Evolutionary conservation across 1,139 yeast species (phyloP), one percentile per base, ranked within the genome.

Genomic region (Lodderomyces elongisporus): DNA sequence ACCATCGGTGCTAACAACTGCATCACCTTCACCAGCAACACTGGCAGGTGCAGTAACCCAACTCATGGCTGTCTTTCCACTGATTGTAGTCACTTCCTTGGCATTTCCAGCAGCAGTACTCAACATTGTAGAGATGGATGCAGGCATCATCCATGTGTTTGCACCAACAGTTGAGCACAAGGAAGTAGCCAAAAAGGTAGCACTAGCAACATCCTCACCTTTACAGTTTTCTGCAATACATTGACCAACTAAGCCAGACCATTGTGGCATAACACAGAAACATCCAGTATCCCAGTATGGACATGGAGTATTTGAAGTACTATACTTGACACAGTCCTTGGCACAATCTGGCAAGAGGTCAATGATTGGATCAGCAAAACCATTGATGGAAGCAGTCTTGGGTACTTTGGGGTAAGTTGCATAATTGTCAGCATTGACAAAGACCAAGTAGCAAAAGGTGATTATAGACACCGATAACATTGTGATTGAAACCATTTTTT

Each of bases 201-300:
- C 72, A 17, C 44, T 23, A 15, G 40, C 54, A 27, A 70, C 68
- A 34, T 66, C 70, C 4, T 44, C 32, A 27, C 72, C 74, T 17
- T 48, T 33, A 49, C 77, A 70, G 16, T 47, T 45, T 32, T 54
- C 42, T 32, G 72, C 74, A 39, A 70, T 50, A 51, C 76, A 70
- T 33, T 60, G 56, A 20, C 66, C 77, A 14, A 70, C 73, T 30
- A 48, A 46, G 15, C 69, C 70, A 24, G 65, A 54, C 71, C 71
- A 70, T 41, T 56, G 62, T 13, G 70, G 63, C 72, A 70, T 70
- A 14, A 68, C 72, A 52, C 76, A 70, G 45, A 70, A 59, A 47
- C 76, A 70, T 4, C 76, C 76, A 20, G 76, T 65, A 43, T 70
- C 76, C 76, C 76, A 70, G 56, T 69, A 68, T 30, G 76, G 76